These are phyloP conservation scores for Mrakia hoshinonis DNA, from an alignment of 768 basidiomycete genomes.

Conservation along the genomic window DNA sequence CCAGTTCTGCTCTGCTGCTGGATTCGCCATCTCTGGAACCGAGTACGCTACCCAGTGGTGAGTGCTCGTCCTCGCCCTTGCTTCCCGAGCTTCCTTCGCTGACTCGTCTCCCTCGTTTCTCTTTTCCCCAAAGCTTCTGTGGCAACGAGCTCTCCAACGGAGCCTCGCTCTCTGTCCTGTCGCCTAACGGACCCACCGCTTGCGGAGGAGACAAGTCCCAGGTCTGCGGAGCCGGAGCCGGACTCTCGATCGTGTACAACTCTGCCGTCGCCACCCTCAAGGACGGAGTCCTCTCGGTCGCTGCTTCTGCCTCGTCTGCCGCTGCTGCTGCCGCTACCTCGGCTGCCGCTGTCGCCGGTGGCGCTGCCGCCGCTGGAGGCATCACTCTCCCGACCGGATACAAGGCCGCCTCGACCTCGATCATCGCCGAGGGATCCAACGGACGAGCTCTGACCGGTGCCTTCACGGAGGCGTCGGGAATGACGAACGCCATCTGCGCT, in stretches of 20 bases:
- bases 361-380: background rate
- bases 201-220: conserved; percentile 16
- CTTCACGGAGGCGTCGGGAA: conserved; percentile 28
- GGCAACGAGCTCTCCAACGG: conserved; percentile 7
- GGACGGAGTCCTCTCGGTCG: conserved; percentile 8
- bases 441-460: conserved; percentile 33
- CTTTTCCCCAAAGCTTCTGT: background rate
- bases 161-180: conserved; percentile 5
- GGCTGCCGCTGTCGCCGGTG: background rate
- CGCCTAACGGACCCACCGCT: conserved; percentile 10
- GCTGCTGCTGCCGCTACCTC: background rate
- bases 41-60: conserved; percentile 32
- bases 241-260: conserved; percentile 29
- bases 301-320: background rate
- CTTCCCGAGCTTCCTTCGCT: background rate
- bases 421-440: conserved; percentile 12
- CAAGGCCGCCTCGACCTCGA: background rate
- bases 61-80: background rate
- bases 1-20: conserved; percentile 31
- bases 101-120: background rate
- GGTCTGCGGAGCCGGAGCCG: conserved; percentile 29
- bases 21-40: conserved; percentile 31
- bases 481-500: conserved; percentile 33
- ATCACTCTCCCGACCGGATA: conserved; percentile 9
- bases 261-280: background rate